These are phyloP conservation scores for Cyberlindnera galapagoensis DNA, from an alignment of 805 yeast genomes.

Conservation along the genomic window DNA sequence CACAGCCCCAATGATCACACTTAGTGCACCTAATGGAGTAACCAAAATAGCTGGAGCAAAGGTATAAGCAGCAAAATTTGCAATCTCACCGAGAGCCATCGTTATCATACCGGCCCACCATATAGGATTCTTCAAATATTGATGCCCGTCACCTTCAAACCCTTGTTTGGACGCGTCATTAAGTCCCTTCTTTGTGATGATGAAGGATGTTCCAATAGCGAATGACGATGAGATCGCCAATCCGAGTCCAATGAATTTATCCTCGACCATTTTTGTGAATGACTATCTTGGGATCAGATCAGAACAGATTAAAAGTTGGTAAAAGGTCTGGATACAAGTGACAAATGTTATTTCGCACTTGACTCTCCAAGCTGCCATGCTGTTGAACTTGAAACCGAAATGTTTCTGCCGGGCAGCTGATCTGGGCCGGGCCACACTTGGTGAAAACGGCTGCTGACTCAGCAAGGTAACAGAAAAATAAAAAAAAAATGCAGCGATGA, in stretches of 20 bases:
- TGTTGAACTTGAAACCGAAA: too few relatives aligned
- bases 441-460: too few relatives aligned
- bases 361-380: too few relatives aligned
- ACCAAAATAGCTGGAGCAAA: slow-evolving; percentile 92
- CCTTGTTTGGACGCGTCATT: slow-evolving; percentile 65
- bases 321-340: too few relatives aligned
- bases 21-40: slow-evolving; percentile 85
- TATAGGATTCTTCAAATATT: slow-evolving; percentile 74
- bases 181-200: slow-evolving; percentile 82
- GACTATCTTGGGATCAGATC: too few relatives aligned
- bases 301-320: too few relatives aligned
- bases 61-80: slow-evolving; percentile 91
- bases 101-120: slow-evolving; percentile 94
- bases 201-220: slow-evolving; percentile 87
- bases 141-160: slow-evolving; percentile 63
- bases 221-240: slow-evolving; percentile 81
- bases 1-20: slow-evolving; percentile 88
- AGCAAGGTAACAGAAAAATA: too few relatives aligned
- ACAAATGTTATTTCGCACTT: too few relatives aligned
- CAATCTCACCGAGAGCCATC: slow-evolving; percentile 88
- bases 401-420: too few relatives aligned
- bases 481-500: slow-evolving; percentile 3
- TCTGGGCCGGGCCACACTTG: too few relatives aligned
- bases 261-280: slow-evolving; percentile 43
- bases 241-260: slow-evolving; percentile 83